Evolutionary conservation across 169 alveolate species (phyloP), one percentile per base, ranked within the genome.

Genomic region (Eimeria acervulina): DNA sequence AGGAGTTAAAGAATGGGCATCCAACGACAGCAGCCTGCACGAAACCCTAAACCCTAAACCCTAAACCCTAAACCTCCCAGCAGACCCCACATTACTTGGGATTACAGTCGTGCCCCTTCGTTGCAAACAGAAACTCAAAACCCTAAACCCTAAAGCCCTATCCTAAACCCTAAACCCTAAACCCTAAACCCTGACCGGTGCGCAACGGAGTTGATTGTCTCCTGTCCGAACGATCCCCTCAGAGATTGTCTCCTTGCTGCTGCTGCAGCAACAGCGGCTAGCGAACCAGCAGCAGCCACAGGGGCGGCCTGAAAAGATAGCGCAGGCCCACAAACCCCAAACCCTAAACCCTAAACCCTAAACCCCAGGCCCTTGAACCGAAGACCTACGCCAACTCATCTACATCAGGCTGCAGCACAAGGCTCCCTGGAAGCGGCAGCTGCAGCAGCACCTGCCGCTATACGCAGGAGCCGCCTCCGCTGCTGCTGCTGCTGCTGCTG

Each of bases 131-230:
- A 0, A 23, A 68, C 1, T 23, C 15, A 8, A 1, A 26, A 28
- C 83, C 83, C 83, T 33, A 72, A 33, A 31, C 83, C 83, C 28
- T 72, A 63, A 63, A 15, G 26, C 23, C 63, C 21, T 5, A 63
- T 26, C 40, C 63, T 26, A 42, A 42, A 42, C 89, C 63, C 89
- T 44, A 78, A 17, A 78, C 52, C 83, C 83, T 72, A 72, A 72
- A 72, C 83, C 83, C 83, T 33, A 72, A 78, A 78, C 66, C 66
- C 89, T 78, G 10, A 78, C 89, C 89, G 1, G 38, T 78, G 89
- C 40, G 89, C 89, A 38, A 78, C 89, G 63, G 89, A 63, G 17
- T 78, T 78, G 89, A 78, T 31, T 42, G 89, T 78, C 63, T 78
- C 89, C 3, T 78, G 89, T 10, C 89, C 89, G 28, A 78, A 78